A percentile compares a stretch with the other conserved stretches of the same genome.
Conservation (phyloP, 306 rosid genomes). For the Cicer yamashitae region DNA sequence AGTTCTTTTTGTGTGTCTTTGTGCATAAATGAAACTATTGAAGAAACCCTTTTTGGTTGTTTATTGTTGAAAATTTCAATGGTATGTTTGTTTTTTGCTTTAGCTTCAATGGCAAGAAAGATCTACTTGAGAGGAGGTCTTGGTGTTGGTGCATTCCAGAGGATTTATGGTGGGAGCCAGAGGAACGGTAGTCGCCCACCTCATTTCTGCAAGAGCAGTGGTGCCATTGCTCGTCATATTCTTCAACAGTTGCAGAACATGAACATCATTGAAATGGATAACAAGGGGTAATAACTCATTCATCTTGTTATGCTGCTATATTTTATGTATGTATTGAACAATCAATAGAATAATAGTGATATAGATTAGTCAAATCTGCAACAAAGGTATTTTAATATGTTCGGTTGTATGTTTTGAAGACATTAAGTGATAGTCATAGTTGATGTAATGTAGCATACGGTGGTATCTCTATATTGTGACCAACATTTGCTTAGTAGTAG, state of each 20-base stretch:
- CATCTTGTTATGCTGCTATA: neutral
- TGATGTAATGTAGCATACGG: too few relatives aligned
- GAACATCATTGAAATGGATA: constrained; percentile 44
- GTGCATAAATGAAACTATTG: too few relatives aligned
- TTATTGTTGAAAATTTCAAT: neutral
- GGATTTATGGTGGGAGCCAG: constrained; percentile 59
- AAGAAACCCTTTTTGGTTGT: neutral
- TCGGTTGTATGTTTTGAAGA: too few relatives aligned
- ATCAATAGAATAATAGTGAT: neutral
- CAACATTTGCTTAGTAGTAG: neutral
- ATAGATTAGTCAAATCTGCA: neutral
- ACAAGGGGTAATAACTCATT: constrained; percentile 47
- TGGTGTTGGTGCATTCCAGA: constrained; percentile 56
- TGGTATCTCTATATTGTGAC: neutral
- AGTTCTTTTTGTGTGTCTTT: neutral
- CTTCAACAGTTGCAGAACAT: constrained; percentile 51
- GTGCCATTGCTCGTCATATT: constrained; percentile 53
- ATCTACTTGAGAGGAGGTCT: constrained; percentile 57
- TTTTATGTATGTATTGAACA: neutral
- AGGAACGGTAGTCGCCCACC: constrained; percentile 58
- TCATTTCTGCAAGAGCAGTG: constrained; percentile 57
- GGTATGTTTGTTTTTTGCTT: neutral
- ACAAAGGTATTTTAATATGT: too few relatives aligned
- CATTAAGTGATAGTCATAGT: too few relatives aligned
- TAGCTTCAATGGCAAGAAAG: constrained; percentile 59